Conservation (phyloP, 1,139 yeast genomes). For the Ashbya aceris region DNA sequence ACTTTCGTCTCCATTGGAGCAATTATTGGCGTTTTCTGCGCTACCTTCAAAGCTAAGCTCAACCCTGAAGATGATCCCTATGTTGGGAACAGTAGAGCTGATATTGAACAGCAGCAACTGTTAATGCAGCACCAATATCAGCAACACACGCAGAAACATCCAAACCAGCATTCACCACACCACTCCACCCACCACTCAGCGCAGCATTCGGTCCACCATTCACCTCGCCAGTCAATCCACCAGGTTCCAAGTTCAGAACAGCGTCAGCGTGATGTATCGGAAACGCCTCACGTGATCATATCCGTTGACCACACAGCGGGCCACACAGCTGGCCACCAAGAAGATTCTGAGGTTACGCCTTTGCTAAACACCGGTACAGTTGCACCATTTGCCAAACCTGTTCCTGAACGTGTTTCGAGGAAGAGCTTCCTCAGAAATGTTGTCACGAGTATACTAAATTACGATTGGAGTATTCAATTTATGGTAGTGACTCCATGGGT, state of each 20-base stretch:
- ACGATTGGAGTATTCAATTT: constrained; percentile 77
- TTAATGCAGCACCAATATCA: neutral
- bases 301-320: neutral
- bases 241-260: neutral
- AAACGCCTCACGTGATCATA: constrained; percentile 1
- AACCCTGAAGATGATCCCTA: constrained; percentile 7
- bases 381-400: too few species aligned
- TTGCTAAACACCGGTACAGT: too few species aligned
- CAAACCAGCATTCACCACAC: neutral
- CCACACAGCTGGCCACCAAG: constrained; percentile 4
- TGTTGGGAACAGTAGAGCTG: neutral
- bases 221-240: neutral
- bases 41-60: constrained; percentile 7
- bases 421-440: neutral
- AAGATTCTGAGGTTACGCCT: constrained; percentile 14
- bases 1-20: constrained; percentile 43
- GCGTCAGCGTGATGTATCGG: neutral
- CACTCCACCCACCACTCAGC: too few species aligned
- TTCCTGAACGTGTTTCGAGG: too few species aligned
- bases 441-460: constrained; percentile 29
- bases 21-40: constrained; percentile 41
- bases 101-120: neutral
- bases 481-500: constrained; percentile 59
- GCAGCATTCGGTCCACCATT: neutral
- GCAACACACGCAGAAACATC: neutral